A percentile compares a stretch with the other conserved stretches of the same genome.
Evolutionary conservation across 2,329 filamentous ascomycete genomes (phyloP).

Genomic region (Ascochyta fabae): DNA sequence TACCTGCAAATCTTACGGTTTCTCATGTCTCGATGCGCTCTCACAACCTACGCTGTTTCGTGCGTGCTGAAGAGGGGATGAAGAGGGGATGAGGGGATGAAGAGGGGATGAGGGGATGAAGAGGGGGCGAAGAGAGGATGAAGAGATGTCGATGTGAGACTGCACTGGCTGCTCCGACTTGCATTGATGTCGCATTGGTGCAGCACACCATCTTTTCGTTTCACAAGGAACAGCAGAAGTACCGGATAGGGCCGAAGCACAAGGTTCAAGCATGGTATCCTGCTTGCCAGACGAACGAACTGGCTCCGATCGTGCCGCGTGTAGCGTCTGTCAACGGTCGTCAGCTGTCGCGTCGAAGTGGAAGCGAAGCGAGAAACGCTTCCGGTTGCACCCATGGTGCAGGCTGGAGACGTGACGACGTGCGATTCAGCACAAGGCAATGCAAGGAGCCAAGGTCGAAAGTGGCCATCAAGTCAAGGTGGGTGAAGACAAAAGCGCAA

Average conservation of each 20-base stretch:
- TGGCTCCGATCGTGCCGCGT: slow-evolving; percentile 1
- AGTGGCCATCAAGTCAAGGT: background rate
- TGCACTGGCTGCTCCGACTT: too few relatives aligned
- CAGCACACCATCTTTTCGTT: too few relatives aligned
- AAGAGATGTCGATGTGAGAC: too few relatives aligned
- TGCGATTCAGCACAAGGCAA: background rate
- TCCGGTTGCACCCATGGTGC: background rate
- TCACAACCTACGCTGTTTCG: too few relatives aligned
- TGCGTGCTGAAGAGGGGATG: too few relatives aligned
- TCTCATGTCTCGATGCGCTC: too few relatives aligned
- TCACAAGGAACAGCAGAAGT: background rate
- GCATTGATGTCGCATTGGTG: too few relatives aligned
- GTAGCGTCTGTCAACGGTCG: slow-evolving; percentile 3
- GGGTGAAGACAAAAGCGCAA: background rate
- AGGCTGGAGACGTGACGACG: background rate
- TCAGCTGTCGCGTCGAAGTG: slow-evolving; percentile 8
- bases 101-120: too few relatives aligned
- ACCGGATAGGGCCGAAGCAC: background rate
- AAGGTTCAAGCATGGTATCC: background rate
- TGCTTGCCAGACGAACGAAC: background rate
- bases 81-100: too few relatives aligned
- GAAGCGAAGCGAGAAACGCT: slow-evolving; percentile 9
- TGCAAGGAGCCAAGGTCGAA: background rate
- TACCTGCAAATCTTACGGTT: too few relatives aligned
- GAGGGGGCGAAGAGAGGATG: too few relatives aligned